Conservation (phyloP, 441 rosid genomes). For the Flueggea neowawraea region DNA sequence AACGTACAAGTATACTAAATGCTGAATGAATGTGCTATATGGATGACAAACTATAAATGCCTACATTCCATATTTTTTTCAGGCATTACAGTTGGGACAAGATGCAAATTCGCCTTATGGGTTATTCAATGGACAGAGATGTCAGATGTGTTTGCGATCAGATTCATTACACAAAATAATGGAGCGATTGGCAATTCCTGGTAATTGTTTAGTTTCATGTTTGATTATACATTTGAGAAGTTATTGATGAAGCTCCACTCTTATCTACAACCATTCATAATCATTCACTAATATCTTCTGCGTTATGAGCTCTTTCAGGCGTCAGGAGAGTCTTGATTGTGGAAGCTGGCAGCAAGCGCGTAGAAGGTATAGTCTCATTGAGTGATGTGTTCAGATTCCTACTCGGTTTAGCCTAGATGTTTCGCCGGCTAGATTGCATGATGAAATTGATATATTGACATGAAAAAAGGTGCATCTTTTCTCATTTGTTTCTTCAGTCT, state of each 20-base stretch:
- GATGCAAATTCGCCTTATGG: slow-evolving; percentile 60
- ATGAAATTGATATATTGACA: not conserved
- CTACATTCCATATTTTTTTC: slow-evolving; percentile 8
- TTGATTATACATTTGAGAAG: not conserved
- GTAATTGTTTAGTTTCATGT: slow-evolving; percentile 25
- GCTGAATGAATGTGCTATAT: not conserved
- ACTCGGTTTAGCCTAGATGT: slow-evolving; percentile 36
- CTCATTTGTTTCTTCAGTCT: slow-evolving; percentile 17
- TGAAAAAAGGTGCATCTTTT: slow-evolving; percentile 19
- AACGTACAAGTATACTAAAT: not conserved
- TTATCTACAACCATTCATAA: no score
- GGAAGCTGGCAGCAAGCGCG: slow-evolving; percentile 98
- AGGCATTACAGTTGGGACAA: slow-evolving; percentile 98
- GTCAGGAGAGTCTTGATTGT: slow-evolving; percentile 85
- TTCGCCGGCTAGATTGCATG: not conserved
- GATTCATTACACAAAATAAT: slow-evolving; percentile 62
- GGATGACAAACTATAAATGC: no score
- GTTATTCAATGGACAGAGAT: slow-evolving; percentile 64
- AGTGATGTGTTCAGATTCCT: slow-evolving; percentile 85
- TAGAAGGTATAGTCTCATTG: slow-evolving; percentile 87
- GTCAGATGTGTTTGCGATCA: slow-evolving; percentile 71
- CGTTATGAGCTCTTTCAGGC: slow-evolving; percentile 40
- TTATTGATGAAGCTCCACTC: not conserved
- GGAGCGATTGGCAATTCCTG: slow-evolving; percentile 78
- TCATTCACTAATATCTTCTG: not conserved